Evolutionary conservation across 495 filamentous ascomycete species (phyloP).

Genomic region (Cairneyella variabilis): DNA sequence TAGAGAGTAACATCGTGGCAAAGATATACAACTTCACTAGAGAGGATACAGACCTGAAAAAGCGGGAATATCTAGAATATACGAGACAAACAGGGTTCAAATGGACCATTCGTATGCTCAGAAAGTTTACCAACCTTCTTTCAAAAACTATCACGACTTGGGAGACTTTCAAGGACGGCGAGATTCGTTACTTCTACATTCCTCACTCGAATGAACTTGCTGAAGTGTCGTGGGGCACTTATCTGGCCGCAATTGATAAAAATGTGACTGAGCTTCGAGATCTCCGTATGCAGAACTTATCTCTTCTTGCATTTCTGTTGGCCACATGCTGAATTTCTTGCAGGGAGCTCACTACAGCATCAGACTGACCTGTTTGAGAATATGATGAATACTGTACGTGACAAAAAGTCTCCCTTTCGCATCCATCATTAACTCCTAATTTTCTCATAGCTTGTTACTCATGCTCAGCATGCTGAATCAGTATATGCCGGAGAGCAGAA

Average conservation of each 20-base stretch:
- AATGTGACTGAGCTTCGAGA: constrained; percentile 7
- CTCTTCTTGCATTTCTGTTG: no score
- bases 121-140: constrained; percentile 4
- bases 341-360: not conserved
- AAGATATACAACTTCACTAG: constrained; percentile 9
- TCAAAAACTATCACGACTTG: constrained; percentile 11
- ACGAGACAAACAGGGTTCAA: constrained; percentile 8
- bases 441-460: constrained; percentile 1
- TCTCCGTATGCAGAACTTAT: no score
- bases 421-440: not conserved
- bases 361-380: constrained; percentile 10
- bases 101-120: constrained; percentile 7
- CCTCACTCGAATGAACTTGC: not conserved
- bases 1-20: no score
- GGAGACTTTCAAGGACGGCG: constrained; percentile 11
- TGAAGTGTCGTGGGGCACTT: not conserved
- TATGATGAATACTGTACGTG: constrained; percentile 12
- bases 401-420: no score
- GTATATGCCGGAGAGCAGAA: not conserved
- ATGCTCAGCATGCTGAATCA: constrained; percentile 9
- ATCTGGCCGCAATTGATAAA: constrained; percentile 9
- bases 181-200: constrained; percentile 4
- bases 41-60: not conserved
- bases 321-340: no score
- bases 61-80: not conserved